Base-by-base conservation (phyloP, 345 rosid genomes). In the Gossypium arboreum region DNA sequence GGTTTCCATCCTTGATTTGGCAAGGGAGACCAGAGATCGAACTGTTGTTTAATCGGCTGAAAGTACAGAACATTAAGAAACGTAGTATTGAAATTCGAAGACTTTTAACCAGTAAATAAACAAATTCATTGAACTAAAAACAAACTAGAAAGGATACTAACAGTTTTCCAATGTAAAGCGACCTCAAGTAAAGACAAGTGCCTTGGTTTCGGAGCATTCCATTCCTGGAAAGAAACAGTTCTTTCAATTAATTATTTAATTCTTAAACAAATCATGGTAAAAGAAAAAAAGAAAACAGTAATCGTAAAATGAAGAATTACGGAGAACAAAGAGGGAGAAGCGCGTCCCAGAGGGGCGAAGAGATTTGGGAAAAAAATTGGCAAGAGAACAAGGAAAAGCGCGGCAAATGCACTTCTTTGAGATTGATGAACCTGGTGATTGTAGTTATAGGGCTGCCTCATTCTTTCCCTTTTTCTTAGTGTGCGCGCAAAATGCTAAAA, bases 181-280 rank as follows among this genome's bases (percentile, higher is more conserved):
- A 87, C 85, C 74, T 85, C 71, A 6, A 95, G 83, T 18, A 95
- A 80, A 52, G 88, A 78, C 77, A 85, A 71, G 73, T 95, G 97
- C 83, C 79, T 81, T 39, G 98, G 97, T 79, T 88, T 86, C 17
- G 98, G 98, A 15, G 97, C 91, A 84, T 88, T 93, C 98, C 97
- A 93, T 81, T 95, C 99, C 99, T 95, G 81, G 83, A 78, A 77
- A 8, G 20, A 13, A 39, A 59, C 10, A 45, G n/a, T 5, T 47
- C 16, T 41, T 48, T 43, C 58, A 44, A 75, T 43, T 44, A 47
- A 54, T 48, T 18, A 44, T 73, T 43, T 56, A 45, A 54, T 48
- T 24, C 25, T 71, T 13, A 39, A 25, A 71, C 7, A 20, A 41
- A 69, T 25, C 45, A 51, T 17, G 16, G 15, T 27, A 45, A 50